phyloP scores from a whole-genome alignment of 2,329 filamentous ascomycete species.

The Monosporascus sp. region DNA sequence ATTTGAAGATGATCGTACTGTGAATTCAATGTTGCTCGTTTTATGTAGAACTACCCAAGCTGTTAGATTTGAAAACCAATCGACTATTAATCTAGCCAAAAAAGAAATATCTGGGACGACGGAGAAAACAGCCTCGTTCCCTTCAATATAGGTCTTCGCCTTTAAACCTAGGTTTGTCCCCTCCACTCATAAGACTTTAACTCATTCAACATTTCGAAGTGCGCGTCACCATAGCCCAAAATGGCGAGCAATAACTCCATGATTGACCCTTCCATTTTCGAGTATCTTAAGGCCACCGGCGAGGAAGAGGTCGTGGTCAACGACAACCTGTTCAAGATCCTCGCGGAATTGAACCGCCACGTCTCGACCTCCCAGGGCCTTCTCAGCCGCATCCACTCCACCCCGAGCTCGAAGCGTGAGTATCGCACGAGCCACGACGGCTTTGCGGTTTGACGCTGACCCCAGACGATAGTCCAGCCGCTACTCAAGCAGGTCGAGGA shows the following conservation, averaged over 20 bases:
- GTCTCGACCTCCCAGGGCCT: conserved; percentile 76
- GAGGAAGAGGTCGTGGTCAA: conserved; percentile 80
- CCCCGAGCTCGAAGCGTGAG: conserved; percentile 56
- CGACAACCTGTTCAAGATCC: conserved; percentile 77
- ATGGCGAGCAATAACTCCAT: conserved; percentile 33
- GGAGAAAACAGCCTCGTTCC: too few relatives aligned
- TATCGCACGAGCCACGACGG: conserved; percentile 5
- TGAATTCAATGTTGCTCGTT: too few relatives aligned
- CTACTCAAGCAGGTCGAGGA: conserved; percentile 66
- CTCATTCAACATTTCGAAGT: background rate
- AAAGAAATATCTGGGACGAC: too few relatives aligned
- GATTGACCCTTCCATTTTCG: conserved; percentile 80
- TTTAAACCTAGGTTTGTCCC: background rate
- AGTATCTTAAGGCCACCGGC: conserved; percentile 80
- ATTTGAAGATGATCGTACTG: too few relatives aligned
- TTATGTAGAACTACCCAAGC: too few relatives aligned
- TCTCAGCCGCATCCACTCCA: conserved; percentile 85
- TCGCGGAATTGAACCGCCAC: conserved; percentile 78
- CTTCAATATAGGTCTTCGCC: too few relatives aligned
- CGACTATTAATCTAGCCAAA: too few relatives aligned
- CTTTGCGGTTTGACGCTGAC: conserved; percentile 5
- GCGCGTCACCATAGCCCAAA: background rate
- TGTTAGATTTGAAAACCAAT: too few relatives aligned
- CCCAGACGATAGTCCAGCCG: conserved; percentile 48
- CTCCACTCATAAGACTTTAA: background rate